Conservation (phyloP, 768 basidiomycete species). For the Leucosporidium scottii region DNA sequence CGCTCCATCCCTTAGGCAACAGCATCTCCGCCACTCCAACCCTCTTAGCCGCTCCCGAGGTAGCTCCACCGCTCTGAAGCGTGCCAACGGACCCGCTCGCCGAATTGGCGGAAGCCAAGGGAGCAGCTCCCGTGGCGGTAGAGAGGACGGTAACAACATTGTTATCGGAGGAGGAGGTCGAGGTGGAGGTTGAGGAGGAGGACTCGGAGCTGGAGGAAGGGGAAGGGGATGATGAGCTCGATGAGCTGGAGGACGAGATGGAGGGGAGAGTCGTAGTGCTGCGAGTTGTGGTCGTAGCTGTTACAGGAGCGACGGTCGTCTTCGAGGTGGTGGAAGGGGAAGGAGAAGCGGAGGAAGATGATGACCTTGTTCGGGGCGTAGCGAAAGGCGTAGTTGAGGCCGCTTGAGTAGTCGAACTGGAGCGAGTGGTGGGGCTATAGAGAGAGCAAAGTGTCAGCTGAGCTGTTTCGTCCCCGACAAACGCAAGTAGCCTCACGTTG, state of each 20-base stretch:
- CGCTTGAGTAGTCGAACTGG: constrained; percentile 8
- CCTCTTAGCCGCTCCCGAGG: no score
- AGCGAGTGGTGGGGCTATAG: neutral
- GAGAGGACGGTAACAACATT: no score
- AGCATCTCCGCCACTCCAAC: no score
- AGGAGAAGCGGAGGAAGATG: neutral
- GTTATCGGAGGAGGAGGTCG: neutral
- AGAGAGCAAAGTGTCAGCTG: constrained; percentile 1
- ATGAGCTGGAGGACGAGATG: constrained; percentile 4
- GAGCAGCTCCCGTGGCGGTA: no score
- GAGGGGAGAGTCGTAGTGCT: neutral
- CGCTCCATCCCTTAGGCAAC: no score
- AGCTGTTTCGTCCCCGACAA: neutral
- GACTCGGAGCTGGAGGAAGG: neutral
- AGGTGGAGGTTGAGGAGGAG: neutral
- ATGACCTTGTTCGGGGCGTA: constrained; percentile 14
- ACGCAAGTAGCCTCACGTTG: neutral
- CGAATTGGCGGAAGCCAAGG: no score
- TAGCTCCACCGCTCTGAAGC: constrained; percentile 7
- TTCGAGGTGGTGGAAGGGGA: neutral
- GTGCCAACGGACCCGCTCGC: no score
- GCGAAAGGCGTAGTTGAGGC: neutral
- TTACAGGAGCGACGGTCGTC: neutral
- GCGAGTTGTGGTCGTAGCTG: constrained; percentile 5
- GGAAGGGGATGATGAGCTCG: constrained; percentile 7